A percentile compares a stretch with the other conserved stretches of the same genome.
These are phyloP conservation scores for Saccharum spontaneum DNA, from an alignment of 176 grass and related monocot species.

Conservation along the genomic window DNA sequence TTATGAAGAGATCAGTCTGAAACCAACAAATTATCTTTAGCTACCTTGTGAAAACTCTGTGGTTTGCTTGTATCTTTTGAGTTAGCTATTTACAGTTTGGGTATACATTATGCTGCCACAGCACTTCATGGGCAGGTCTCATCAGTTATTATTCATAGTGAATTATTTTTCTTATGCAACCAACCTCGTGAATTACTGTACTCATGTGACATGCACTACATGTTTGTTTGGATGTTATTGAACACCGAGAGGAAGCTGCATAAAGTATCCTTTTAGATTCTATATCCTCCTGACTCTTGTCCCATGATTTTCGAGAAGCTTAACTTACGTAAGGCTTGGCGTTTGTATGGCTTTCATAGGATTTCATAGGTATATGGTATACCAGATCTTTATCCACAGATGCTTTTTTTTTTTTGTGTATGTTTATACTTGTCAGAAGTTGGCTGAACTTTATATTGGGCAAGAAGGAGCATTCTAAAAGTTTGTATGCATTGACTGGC, in stretches of 20 bases:
- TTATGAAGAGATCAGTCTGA: background rate
- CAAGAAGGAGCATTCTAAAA: background rate
- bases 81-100: background rate
- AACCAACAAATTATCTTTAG: background rate
- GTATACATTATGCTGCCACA: background rate
- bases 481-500: background rate
- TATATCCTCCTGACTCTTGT: background rate
- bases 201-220: background rate
- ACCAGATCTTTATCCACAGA: background rate
- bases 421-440: background rate
- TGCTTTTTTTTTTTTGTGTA: background rate
- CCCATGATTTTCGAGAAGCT: slow-evolving; percentile 1
- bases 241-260: background rate
- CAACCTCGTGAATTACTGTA: background rate
- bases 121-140: background rate
- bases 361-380: background rate
- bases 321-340: background rate
- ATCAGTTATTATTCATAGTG: background rate
- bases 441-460: background rate
- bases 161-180: background rate
- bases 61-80: background rate
- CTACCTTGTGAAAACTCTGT: background rate
- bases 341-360: background rate
- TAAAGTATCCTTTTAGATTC: background rate
- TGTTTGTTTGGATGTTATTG: background rate